Conservation (phyloP, 2,329 filamentous ascomycete species). For the Cercospora canescens region DNA sequence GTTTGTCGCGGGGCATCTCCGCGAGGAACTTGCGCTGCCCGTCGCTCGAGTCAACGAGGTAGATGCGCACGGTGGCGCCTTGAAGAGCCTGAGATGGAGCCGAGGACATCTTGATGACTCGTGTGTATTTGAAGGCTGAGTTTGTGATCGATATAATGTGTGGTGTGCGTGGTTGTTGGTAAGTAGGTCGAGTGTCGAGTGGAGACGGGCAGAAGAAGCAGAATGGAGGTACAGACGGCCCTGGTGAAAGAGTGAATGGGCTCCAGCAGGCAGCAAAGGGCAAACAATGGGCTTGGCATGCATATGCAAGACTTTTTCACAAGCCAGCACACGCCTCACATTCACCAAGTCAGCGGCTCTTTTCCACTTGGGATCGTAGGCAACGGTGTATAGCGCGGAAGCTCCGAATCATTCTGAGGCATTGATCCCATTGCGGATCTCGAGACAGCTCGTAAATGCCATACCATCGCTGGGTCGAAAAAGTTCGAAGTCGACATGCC, state of each 20-base stretch:
- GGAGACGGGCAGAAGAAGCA: neutral
- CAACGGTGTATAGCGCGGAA: too few relatives aligned
- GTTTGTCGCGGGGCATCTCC: neutral
- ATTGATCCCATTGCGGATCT: too few relatives aligned
- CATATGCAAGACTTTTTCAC: neutral
- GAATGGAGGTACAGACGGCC: neutral
- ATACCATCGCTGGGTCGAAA: too few relatives aligned
- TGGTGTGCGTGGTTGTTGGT: neutral
- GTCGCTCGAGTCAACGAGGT: neutral
- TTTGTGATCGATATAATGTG: neutral
- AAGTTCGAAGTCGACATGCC: too few relatives aligned
- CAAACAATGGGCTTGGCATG: neutral
- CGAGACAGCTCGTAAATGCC: too few relatives aligned
- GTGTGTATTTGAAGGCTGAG: neutral
- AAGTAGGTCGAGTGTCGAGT: neutral
- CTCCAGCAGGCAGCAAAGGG: neutral
- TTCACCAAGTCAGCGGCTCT: too few relatives aligned
- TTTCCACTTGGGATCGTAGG: too few relatives aligned
- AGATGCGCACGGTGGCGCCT: neutral
- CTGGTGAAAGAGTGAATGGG: neutral
- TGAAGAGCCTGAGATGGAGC: neutral
- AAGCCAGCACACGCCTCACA: neutral
- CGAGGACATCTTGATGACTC: neutral
- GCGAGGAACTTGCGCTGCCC: neutral
- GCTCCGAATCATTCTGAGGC: too few relatives aligned